phyloP scores from a whole-genome alignment of 768 basidiomycete genomes.

The Boletus subparvulus region DNA sequence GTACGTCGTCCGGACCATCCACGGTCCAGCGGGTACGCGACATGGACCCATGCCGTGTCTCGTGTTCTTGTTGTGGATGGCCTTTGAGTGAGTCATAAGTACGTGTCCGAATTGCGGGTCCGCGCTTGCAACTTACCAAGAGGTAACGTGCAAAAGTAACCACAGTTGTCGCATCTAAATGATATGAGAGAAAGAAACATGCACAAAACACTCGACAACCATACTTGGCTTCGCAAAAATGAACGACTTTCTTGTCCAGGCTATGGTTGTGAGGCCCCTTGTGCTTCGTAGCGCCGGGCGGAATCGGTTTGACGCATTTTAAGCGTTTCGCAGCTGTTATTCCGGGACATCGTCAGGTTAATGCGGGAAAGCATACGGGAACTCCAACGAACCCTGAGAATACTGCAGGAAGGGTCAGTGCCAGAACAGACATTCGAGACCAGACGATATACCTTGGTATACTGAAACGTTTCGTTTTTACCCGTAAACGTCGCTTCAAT shows the following conservation, averaged over 20 bases:
- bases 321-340: slow-evolving; percentile 49
- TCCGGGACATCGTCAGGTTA: neutral
- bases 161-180: slow-evolving; percentile 53
- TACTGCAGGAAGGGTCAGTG: slow-evolving; percentile 36
- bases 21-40: slow-evolving; percentile 55
- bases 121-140: slow-evolving; percentile 38
- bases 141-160: slow-evolving; percentile 59
- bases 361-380: neutral
- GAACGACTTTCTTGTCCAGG: slow-evolving; percentile 43
- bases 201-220: neutral
- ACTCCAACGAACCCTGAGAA: slow-evolving; percentile 45
- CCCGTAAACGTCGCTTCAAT: slow-evolving; percentile 64
- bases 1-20: slow-evolving; percentile 49
- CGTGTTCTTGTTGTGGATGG: slow-evolving; percentile 59
- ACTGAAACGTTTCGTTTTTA: slow-evolving; percentile 58
- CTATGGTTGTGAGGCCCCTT: slow-evolving; percentile 50
- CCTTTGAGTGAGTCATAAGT: slow-evolving; percentile 34
- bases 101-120: rapidly evolving
- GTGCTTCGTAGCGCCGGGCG: slow-evolving; percentile 43
- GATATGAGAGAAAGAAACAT: neutral
- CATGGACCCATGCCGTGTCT: slow-evolving; percentile 66
- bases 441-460: slow-evolving; percentile 50
- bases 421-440: neutral
- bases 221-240: slow-evolving; percentile 54
- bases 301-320: slow-evolving; percentile 49